Evolutionary conservation across 768 basidiomycete species (phyloP).

Genomic region (Clavaria fumosa): DNA sequence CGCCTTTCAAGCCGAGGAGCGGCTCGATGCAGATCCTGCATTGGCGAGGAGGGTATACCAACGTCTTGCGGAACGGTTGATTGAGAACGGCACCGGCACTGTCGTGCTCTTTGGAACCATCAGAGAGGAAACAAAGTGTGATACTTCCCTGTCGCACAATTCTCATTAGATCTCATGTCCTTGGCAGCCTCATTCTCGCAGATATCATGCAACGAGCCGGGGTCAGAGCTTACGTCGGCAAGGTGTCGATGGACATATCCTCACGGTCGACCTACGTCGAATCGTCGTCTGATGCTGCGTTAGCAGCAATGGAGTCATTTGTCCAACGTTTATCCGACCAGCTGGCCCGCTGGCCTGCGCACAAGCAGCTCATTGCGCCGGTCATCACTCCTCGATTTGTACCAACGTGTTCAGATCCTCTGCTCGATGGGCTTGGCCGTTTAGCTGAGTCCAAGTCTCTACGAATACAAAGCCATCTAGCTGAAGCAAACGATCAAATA

Average conservation of each 20-base stretch:
- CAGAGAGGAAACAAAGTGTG: constrained; percentile 67
- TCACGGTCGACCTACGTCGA: constrained; percentile 61
- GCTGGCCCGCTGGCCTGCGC: too few relatives aligned
- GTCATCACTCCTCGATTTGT: constrained; percentile 84
- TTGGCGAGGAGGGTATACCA: constrained; percentile 57
- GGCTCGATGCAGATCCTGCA: constrained; percentile 42
- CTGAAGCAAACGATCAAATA: constrained; percentile 65
- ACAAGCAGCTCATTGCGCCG: constrained; percentile 50
- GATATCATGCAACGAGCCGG: constrained; percentile 56
- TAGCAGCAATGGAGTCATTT: constrained; percentile 28
- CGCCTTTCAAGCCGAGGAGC: constrained; percentile 68
- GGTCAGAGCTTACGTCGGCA: constrained; percentile 73
- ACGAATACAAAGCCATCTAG: constrained; percentile 67
- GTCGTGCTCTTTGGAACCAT: constrained; percentile 78
- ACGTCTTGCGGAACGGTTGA: constrained; percentile 47
- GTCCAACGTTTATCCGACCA: too few relatives aligned
- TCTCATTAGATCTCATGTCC: too few relatives aligned
- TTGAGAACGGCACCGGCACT: constrained; percentile 62
- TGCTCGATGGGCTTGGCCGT: constrained; percentile 46
- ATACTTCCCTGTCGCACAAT: background rate
- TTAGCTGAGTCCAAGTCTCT: constrained; percentile 32
- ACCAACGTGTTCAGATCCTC: constrained; percentile 67
- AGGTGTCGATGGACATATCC: constrained; percentile 80
- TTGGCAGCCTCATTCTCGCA: constrained; percentile 58
- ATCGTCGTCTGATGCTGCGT: constrained; percentile 26